Evolutionary conservation across 768 basidiomycete genomes (phyloP).

Genomic region (Russula brevipes): DNA sequence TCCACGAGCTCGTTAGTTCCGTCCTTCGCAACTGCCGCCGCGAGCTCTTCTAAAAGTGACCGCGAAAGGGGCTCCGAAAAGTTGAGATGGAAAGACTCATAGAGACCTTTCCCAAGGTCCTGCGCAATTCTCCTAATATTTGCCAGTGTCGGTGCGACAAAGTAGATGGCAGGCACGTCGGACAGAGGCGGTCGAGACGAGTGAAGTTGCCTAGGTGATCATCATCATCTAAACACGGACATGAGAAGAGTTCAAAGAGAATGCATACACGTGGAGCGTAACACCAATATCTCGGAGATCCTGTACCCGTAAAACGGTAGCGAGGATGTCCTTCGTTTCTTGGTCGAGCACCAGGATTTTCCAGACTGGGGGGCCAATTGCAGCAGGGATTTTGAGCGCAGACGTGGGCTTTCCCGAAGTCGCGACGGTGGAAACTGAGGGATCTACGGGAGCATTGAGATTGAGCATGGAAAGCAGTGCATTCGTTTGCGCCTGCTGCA

Average conservation of each 20-base stretch:
- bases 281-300: slow-evolving; percentile 96
- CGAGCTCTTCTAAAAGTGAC: slow-evolving; percentile 87
- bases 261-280: slow-evolving; percentile 90
- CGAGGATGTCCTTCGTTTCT: slow-evolving; percentile 91
- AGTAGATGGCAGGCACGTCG: slow-evolving; percentile 97
- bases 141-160: slow-evolving; percentile 81
- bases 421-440: slow-evolving; percentile 29
- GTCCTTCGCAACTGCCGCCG: slow-evolving; percentile 78
- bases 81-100: slow-evolving; percentile 91
- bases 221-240: neutral
- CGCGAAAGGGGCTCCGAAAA: slow-evolving; percentile 91
- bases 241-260: neutral
- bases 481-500: slow-evolving; percentile 85
- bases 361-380: slow-evolving; percentile 80
- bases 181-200: slow-evolving; percentile 80
- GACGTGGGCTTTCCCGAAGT: slow-evolving; percentile 37
- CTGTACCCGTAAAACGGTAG: slow-evolving; percentile 91
- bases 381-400: slow-evolving; percentile 46
- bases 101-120: slow-evolving; percentile 83
- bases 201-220: slow-evolving; percentile 76
- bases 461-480: slow-evolving; percentile 84
- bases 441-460: slow-evolving; percentile 62
- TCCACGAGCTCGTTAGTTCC: slow-evolving; percentile 77
- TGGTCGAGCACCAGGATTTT: slow-evolving; percentile 95
- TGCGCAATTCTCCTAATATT: slow-evolving; percentile 91